Conservation (phyloP, 2,329 filamentous ascomycete species). For the Trichocomaceae sp. region DNA sequence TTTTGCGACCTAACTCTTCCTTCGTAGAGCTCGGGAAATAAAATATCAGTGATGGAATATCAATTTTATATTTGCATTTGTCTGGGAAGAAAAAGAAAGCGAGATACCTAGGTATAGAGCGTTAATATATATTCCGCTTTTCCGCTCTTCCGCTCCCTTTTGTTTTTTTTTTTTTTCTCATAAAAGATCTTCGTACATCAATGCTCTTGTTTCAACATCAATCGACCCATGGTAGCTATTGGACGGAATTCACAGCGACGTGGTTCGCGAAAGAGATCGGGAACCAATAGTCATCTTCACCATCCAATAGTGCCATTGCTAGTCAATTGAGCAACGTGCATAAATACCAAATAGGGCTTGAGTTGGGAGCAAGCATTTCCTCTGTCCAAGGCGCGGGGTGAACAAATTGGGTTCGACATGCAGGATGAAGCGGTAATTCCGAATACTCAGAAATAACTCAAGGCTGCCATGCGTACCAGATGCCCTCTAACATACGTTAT, state of each 20-base stretch:
- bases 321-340: background rate
- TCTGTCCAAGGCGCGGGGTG: background rate
- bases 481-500: background rate
- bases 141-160: background rate
- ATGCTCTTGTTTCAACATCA: too few relatives aligned
- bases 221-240: background rate
- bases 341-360: background rate
- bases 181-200: too few relatives aligned
- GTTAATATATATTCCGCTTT: too few relatives aligned
- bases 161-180: too few relatives aligned
- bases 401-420: background rate
- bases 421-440: background rate
- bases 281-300: background rate
- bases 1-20: background rate
- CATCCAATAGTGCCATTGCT: background rate
- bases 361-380: background rate
- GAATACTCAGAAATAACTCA: background rate
- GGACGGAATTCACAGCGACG: background rate
- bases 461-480: background rate
- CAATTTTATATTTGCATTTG: background rate
- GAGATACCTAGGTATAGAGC: background rate
- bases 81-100: background rate
- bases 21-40: background rate
- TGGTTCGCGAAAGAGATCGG: background rate
- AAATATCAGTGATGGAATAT: background rate